These are phyloP conservation scores for Cryptococcus sp. DNA, from an alignment of 1,284 basidiomycete genomes.

Conservation along the genomic window DNA sequence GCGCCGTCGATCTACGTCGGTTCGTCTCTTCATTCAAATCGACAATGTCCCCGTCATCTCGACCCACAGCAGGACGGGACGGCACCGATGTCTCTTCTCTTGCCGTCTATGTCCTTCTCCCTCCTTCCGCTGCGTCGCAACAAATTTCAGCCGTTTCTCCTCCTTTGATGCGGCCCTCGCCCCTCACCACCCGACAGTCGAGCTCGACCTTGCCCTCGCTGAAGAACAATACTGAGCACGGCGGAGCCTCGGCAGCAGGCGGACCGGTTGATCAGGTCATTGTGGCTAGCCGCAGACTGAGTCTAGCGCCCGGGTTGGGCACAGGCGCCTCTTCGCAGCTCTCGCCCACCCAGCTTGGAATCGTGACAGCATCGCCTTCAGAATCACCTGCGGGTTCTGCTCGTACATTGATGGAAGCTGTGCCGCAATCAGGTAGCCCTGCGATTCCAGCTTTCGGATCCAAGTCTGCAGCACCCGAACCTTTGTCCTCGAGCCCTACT, in stretches of 20 bases:
- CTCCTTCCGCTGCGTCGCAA: constrained; percentile 27
- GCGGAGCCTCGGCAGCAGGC: constrained; percentile 3
- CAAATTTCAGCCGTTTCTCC: constrained; percentile 12
- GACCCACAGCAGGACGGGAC: too few relatives aligned
- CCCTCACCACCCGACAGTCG: constrained; percentile 23
- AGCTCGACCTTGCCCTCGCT: constrained; percentile 9
- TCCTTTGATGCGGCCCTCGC: constrained; percentile 14
- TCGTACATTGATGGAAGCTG: neutral
- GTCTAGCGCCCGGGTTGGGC: constrained; percentile 41
- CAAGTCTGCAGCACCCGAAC: neutral
- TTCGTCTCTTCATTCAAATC: constrained; percentile 9
- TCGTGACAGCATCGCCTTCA: neutral
- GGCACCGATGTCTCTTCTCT: neutral
- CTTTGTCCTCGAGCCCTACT: neutral
- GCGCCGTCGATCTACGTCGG: constrained; percentile 10
- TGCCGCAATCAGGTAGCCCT: neutral
- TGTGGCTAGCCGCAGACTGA: constrained; percentile 35
- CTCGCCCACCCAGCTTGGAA: neutral
- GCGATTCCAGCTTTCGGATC: constrained; percentile 17
- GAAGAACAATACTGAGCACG: constrained; percentile 6
- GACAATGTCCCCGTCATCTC: constrained; percentile 6
- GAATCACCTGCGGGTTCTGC: constrained; percentile 1
- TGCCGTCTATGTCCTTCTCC: constrained; percentile 30
- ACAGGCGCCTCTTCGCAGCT: constrained; percentile 16
- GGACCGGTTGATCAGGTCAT: constrained; percentile 7